phyloP scores from a whole-genome alignment of 2,329 filamentous ascomycete genomes.

The Mycosphaerella arachidis region DNA sequence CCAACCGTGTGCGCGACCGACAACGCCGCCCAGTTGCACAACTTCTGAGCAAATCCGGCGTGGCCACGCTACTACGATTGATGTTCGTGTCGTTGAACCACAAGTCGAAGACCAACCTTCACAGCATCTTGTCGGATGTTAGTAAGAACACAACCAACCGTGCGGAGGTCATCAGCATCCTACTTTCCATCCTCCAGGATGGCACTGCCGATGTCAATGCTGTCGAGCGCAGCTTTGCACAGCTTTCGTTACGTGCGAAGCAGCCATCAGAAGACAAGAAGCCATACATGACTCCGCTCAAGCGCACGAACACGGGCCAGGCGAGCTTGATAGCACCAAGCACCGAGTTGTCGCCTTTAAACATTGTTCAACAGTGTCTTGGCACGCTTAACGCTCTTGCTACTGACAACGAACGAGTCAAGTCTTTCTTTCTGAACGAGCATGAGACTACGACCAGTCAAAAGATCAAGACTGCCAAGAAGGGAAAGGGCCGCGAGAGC shows the following conservation, averaged over 20 bases:
- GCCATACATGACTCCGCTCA: conserved; percentile 55
- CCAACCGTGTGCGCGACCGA: conserved; percentile 36
- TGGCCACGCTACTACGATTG: conserved; percentile 91
- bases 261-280: conserved; percentile 41
- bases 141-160: conserved; percentile 96
- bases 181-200: conserved; percentile 91
- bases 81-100: conserved; percentile 97
- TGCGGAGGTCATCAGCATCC: conserved; percentile 84
- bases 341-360: conserved; percentile 84
- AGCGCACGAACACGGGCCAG: conserved; percentile 66
- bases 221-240: conserved; percentile 91
- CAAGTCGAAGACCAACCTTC: conserved; percentile 76
- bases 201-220: conserved; percentile 89
- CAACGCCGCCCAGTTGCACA: conserved; percentile 82
- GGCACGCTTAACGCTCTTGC: conserved; percentile 79
- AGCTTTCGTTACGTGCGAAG: conserved; percentile 85
- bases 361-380: conserved; percentile 94
- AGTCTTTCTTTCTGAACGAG: conserved; percentile 89
- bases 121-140: conserved; percentile 82
- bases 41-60: conserved; percentile 92
- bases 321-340: conserved; percentile 38
- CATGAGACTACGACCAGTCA: conserved; percentile 65
- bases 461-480: conserved; percentile 66
- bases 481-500: conserved; percentile 81
- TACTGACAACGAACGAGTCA: conserved; percentile 77